Conservation (phyloP, 2,329 filamentous ascomycete species). For the Calonectria hawksworthii region DNA sequence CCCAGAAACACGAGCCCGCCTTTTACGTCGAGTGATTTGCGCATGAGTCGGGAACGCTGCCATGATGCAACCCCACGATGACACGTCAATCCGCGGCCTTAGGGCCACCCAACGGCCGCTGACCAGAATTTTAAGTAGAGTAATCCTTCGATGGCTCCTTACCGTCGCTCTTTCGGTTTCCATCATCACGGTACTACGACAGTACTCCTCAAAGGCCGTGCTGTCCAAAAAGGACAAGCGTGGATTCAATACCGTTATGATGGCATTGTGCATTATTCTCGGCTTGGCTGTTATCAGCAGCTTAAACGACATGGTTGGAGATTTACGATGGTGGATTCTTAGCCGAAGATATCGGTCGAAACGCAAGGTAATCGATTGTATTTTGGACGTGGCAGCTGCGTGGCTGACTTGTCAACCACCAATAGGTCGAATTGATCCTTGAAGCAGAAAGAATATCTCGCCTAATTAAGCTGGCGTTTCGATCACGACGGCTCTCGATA, state of each 20-base stretch:
- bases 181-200: conserved; percentile 35
- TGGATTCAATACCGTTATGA: conserved; percentile 59
- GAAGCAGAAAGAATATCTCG: conserved; percentile 39
- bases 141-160: conserved; percentile 33
- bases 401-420: too few relatives aligned
- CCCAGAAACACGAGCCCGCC: background rate
- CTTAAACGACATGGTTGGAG: conserved; percentile 59
- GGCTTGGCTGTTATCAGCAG: conserved; percentile 54
- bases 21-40: background rate
- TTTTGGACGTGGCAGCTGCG: background rate
- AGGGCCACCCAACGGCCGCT: background rate
- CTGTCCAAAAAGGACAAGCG: conserved; percentile 50
- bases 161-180: conserved; percentile 32
- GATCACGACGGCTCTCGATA: conserved; percentile 32
- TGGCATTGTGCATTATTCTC: conserved; percentile 57
- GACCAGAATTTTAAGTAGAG: background rate
- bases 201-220: conserved; percentile 30
- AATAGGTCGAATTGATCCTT: conserved; percentile 36
- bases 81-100: background rate
- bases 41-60: background rate
- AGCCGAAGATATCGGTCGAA: conserved; percentile 52
- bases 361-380: conserved; percentile 51
- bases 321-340: conserved; percentile 62
- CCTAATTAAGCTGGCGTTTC: conserved; percentile 33
- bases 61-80: background rate